Base-by-base conservation (phyloP, 306 rosid genomes). In the Prosopis cineraria region DNA sequence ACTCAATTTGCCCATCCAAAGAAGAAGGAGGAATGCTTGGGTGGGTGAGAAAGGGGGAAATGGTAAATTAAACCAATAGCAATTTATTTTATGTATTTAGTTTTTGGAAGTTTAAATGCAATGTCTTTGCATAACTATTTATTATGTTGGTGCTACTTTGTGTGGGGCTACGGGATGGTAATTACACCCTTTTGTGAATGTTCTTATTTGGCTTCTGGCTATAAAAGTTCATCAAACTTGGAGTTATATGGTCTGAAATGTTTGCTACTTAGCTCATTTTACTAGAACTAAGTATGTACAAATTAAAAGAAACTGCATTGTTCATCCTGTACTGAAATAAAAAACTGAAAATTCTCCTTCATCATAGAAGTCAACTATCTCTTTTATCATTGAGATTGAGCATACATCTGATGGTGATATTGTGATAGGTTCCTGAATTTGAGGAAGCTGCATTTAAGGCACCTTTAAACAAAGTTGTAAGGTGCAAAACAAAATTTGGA, bases 1-100 rank as follows among this genome's bases (percentile, higher is more conserved):
- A 88, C 79, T 94, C 97, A 17, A 43, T 90, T 14, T 94, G 98
- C 67, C 98, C 98, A 47, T 94, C 98, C 80, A 94, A 94, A 79
- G 89, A 83, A 33, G 92, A 87, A 70, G 98, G 98, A 11, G 97
- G 98, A 55, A 92, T 92, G 95, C 98, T 94, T 79, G 98, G 98
- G 58, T 94, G 98, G 98, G 95, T 94, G 80, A 87, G 76, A 74
- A 92, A 87, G 87, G 97, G 98, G 47, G 91, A 95, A 84, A 95
- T 95, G 98, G 98, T 95, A 90, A 48, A 73, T 11, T 67, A 16
- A 45, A 73, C 48, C 31, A 16, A 47, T 66, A 34, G 19, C 48
- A 65, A 31, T 48, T 65, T 82, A 45, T 68, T 66, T 78, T 67
- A n/a, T n/a, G n/a, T n/a, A n/a, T 73, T 10, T 68, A 82, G 29